Conservation (phyloP, 1,139 yeast genomes). For the Geotrichum candidum region DNA sequence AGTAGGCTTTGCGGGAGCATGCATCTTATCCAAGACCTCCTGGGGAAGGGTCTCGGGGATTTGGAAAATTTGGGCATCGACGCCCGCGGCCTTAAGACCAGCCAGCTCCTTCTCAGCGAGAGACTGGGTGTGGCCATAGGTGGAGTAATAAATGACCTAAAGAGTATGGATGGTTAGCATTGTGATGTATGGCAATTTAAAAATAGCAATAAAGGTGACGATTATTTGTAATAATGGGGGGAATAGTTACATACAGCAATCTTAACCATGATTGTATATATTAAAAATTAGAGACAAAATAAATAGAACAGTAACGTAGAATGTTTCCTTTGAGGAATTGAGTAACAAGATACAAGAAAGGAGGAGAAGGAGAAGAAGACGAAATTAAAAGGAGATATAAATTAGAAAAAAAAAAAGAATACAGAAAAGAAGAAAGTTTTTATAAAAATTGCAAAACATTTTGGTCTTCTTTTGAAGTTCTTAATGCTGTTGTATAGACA, state of each 20-base stretch:
- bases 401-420: not conserved
- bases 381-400: not conserved
- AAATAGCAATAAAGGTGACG: not conserved
- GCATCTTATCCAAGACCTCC: constrained; percentile 54
- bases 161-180: constrained; percentile 39
- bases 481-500: not conserved
- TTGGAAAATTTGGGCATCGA: constrained; percentile 59
- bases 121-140: constrained; percentile 70
- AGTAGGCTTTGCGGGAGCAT: constrained; percentile 59
- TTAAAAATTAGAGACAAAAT: not conserved
- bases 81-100: constrained; percentile 73
- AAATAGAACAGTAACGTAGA: not conserved
- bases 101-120: constrained; percentile 63
- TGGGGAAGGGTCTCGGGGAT: constrained; percentile 70
- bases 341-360: not conserved
- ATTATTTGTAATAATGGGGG: not conserved
- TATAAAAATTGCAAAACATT: not conserved
- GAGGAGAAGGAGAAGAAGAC: not conserved
- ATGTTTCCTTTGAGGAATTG: not conserved
- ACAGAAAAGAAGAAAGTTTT: not conserved
- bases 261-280: constrained; percentile 18
- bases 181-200: not conserved
- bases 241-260: constrained; percentile 24
- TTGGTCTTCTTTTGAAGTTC: not conserved
- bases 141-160: constrained; percentile 68